phyloP scores from a whole-genome alignment of 2,329 filamentous ascomycete species.

The Fusarium siculi region DNA sequence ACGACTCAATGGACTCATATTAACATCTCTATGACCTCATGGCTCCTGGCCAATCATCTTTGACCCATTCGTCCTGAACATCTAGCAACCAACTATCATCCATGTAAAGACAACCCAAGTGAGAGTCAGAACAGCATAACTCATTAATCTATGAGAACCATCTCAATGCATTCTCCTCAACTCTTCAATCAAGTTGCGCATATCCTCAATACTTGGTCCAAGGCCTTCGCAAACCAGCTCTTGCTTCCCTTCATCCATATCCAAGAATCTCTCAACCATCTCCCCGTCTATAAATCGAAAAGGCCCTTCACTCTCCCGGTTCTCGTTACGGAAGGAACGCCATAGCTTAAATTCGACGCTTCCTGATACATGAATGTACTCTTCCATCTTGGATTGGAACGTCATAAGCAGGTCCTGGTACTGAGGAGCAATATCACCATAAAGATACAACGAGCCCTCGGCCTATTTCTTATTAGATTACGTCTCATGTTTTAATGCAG shows the following conservation, averaged over 20 bases:
- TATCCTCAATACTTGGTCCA: conserved; percentile 70
- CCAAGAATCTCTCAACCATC: conserved; percentile 85
- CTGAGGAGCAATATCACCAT: conserved; percentile 77
- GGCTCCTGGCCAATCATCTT: conserved; percentile 36
- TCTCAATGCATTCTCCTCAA: conserved; percentile 69
- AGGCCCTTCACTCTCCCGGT: conserved; percentile 79
- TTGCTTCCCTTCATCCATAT: conserved; percentile 70
- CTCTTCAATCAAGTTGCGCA: conserved; percentile 71
- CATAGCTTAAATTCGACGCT: conserved; percentile 80
- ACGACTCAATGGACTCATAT: conserved; percentile 25
- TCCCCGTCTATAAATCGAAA: conserved; percentile 93
- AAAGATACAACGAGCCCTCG: conserved; percentile 91
- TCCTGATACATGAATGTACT: conserved; percentile 74
- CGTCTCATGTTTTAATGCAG: not conserved
- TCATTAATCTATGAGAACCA: not conserved
- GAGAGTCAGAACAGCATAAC: not conserved
- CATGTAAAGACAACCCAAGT: not conserved
- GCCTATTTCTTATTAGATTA: conserved; percentile 62
- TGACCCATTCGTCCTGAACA: conserved; percentile 40
- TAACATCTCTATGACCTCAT: not conserved
- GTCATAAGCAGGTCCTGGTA: conserved; percentile 84
- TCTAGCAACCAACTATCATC: not conserved
- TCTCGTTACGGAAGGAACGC: conserved; percentile 81
- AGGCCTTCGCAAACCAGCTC: conserved; percentile 63
- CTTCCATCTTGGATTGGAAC: conserved; percentile 78